Evolutionary conservation across 2,329 filamentous ascomycete genomes (phyloP).

Genomic region (Chalaropsis ovoidea): DNA sequence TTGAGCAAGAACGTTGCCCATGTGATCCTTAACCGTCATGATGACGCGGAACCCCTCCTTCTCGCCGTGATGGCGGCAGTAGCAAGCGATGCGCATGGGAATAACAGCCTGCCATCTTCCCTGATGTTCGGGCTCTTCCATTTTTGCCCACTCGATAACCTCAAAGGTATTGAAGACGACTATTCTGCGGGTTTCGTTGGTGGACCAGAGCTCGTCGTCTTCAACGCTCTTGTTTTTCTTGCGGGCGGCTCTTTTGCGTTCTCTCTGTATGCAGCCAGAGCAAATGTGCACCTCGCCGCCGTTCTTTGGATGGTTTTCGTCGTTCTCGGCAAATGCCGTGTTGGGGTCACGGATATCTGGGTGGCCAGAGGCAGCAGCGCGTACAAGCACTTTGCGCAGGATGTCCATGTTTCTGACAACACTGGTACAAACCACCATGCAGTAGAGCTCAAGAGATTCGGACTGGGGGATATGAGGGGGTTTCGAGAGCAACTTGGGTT

Average conservation of each 20-base stretch:
- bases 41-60: constrained; percentile 84
- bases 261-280: constrained; percentile 77
- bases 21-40: constrained; percentile 80
- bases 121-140: constrained; percentile 39
- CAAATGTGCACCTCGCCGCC: constrained; percentile 94
- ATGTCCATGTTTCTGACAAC: constrained; percentile 68
- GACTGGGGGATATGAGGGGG: constrained; percentile 53
- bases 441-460: constrained; percentile 69
- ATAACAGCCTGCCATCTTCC: constrained; percentile 68
- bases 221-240: constrained; percentile 92
- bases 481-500: constrained; percentile 80
- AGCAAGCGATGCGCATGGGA: constrained; percentile 94
- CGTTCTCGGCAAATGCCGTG: constrained; percentile 37
- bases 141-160: constrained; percentile 66
- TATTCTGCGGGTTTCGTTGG: constrained; percentile 68
- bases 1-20: constrained; percentile 69
- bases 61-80: constrained; percentile 89
- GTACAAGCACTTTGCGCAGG: constrained; percentile 55
- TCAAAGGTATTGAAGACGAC: constrained; percentile 88
- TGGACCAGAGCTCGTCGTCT: constrained; percentile 78
- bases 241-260: constrained; percentile 78
- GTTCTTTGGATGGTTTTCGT: constrained; percentile 63
- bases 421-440: constrained; percentile 81
- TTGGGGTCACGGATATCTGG: constrained; percentile 30
- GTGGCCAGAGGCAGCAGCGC: constrained; percentile 38